Conservation (phyloP, 2,329 filamentous ascomycete genomes). For the Colletotrichum siamense region DNA sequence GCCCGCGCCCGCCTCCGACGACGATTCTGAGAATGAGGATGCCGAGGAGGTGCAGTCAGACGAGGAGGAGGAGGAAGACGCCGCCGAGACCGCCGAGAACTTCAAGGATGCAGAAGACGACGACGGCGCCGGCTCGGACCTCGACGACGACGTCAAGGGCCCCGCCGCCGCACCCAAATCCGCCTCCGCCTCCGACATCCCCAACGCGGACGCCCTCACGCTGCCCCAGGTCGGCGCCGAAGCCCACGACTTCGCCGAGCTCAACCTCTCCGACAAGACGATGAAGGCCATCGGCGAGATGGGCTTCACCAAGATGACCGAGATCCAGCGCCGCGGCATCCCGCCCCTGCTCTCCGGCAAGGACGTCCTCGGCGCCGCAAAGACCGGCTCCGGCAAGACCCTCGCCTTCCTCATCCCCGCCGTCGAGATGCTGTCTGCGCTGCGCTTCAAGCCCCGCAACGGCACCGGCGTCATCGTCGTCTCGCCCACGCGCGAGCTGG, state of each 20-base stretch:
- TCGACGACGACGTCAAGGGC: conserved; percentile 25
- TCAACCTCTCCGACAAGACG: conserved; percentile 87
- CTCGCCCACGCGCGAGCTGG: conserved; percentile 91
- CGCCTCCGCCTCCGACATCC: conserved; percentile 37
- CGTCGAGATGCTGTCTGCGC: conserved; percentile 87
- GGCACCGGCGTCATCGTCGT: conserved; percentile 92
- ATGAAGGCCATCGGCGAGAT: conserved; percentile 88
- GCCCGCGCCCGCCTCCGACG: conserved; percentile 29
- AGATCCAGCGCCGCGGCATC: conserved; percentile 88
- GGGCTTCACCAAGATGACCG: conserved; percentile 95
- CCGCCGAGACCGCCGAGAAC: conserved; percentile 29
- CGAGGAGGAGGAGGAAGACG: conserved; percentile 31
- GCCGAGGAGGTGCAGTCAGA: conserved; percentile 20
- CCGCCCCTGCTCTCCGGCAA: conserved; percentile 87
- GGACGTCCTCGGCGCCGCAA: conserved; percentile 93
- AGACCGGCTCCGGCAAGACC: conserved; percentile 96
- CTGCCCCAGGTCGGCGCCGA: conserved; percentile 63
- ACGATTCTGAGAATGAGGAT: conserved; percentile 25
- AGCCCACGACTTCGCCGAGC: conserved; percentile 76
- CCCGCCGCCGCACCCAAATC: conserved; percentile 15
- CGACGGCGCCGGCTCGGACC: conserved; percentile 25
- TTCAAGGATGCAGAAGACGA: conserved; percentile 31
- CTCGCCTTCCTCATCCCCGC: conserved; percentile 93
- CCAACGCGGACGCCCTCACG: conserved; percentile 51
- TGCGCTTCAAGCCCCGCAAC: conserved; percentile 94